phyloP scores from a whole-genome alignment of 1,139 yeast species.

The Zygosaccharomyces sapae region DNA sequence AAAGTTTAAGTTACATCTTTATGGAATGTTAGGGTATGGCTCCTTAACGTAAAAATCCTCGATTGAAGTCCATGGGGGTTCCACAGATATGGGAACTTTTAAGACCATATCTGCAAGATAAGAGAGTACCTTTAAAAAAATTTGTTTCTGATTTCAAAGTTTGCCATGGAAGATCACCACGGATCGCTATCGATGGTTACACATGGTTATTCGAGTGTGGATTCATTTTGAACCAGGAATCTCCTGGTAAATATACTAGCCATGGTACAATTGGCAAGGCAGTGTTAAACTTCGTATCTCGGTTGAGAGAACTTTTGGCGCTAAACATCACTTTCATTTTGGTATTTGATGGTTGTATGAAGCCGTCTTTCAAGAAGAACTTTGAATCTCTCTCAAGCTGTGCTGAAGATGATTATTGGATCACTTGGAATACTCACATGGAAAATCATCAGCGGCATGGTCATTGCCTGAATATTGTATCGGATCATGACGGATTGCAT shows the following conservation, averaged over 20 bases:
- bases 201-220: constrained; percentile 60
- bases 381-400: constrained; percentile 4
- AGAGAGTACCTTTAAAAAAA: constrained; percentile 44
- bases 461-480: constrained; percentile 3
- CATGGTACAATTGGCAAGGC: constrained; percentile 27
- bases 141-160: constrained; percentile 43
- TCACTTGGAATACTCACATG: constrained; percentile 5
- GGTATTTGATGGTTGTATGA: constrained; percentile 71
- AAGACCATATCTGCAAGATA: constrained; percentile 39
- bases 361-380: constrained; percentile 47
- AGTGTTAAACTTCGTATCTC: constrained; percentile 45
- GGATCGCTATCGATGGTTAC: constrained; percentile 69
- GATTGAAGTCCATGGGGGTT: constrained; percentile 47
- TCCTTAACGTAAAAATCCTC: not conserved
- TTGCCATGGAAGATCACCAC: constrained; percentile 44
- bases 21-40: not conserved
- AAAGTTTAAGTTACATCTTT: not conserved
- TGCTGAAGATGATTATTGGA: constrained; percentile 5
- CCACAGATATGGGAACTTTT: constrained; percentile 54
- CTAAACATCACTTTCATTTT: constrained; percentile 55
- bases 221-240: constrained; percentile 24
- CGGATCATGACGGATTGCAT: constrained; percentile 4
- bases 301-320: constrained; percentile 50
- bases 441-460: constrained; percentile 9
- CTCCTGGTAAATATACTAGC: constrained; percentile 20